Evolutionary conservation across 441 rosid genomes (phyloP), one percentile per base, ranked within the genome.

Genomic region (Breynia disticha): DNA sequence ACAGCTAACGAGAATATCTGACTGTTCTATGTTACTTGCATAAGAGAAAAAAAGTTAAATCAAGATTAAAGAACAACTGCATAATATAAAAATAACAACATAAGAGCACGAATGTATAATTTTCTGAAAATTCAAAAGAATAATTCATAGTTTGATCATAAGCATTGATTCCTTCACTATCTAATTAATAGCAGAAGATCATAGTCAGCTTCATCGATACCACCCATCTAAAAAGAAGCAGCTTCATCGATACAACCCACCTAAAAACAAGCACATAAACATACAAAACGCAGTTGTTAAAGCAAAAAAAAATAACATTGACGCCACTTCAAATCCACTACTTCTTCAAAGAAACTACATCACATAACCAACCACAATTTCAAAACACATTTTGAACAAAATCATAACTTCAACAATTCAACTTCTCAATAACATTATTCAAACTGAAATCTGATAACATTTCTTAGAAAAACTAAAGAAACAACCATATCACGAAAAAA

Each of bases 181-280:
- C n/a, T n/a, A n/a, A n/a, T n/a, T n/a, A n/a, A n/a, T n/a, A n/a
- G n/a, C n/a, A n/a, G n/a, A n/a, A n/a, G n/a, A n/a, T n/a, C n/a
- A n/a, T n/a, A n/a, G n/a, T n/a, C n/a, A n/a, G n/a, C n/a, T n/a
- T n/a, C n/a, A n/a, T n/a, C n/a, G n/a, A n/a, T n/a, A n/a, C n/a
- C n/a, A n/a, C n/a, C n/a, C n/a, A n/a, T n/a, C n/a, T n/a, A n/a
- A n/a, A n/a, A n/a, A n/a, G n/a, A n/a, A n/a, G 99, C 81, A 70
- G 99, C 79, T 79, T 89, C 99, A 67, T 93, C 99, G 57, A 93
- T 93, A 52, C 97, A 96, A 65, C 97, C 97, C 97, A 93, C 89
- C 96, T 93, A 67, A 56, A 19, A 12, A 56, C 10, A 56, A 50
- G 48, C 17, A 24, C n/a, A 19, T 47, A 16, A 43, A 60, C 15